Conservation (phyloP, 2,329 filamentous ascomycete species). For the Neopestalotiopsis sp. region DNA sequence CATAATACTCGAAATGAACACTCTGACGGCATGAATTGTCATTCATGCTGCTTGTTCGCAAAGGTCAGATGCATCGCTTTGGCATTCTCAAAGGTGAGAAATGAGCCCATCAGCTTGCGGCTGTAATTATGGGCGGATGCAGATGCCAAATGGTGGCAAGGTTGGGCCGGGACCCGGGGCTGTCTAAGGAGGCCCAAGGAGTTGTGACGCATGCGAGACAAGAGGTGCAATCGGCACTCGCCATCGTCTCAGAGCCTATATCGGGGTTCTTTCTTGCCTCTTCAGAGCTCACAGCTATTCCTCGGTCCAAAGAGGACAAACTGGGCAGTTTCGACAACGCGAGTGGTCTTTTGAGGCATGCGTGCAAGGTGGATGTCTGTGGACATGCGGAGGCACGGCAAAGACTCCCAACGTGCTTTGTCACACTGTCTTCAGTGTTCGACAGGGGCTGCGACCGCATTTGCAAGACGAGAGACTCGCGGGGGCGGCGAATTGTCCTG, state of each 20-base stretch:
- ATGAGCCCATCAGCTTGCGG: not conserved
- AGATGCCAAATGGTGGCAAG: constrained; percentile 24
- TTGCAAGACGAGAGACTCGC: not conserved
- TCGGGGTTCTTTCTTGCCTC: not conserved
- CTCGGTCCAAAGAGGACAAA: not conserved
- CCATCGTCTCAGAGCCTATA: constrained; percentile 19
- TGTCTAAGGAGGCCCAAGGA: not conserved
- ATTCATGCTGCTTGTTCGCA: not conserved
- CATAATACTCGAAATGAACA: not conserved
- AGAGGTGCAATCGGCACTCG: constrained; percentile 28
- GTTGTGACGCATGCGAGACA: constrained; percentile 26
- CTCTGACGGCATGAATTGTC: not conserved
- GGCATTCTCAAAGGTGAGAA: constrained; percentile 1
- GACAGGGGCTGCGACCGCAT: not conserved
- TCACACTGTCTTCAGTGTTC: not conserved
- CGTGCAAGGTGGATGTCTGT: not conserved
- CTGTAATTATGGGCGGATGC: constrained; percentile 23
- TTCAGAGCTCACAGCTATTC: not conserved
- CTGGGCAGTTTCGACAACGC: not conserved
- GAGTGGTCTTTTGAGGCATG: not conserved
- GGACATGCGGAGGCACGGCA: not conserved
- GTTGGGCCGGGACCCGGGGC: constrained; percentile 17
- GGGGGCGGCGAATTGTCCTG: not conserved
- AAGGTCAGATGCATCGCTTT: not conserved
- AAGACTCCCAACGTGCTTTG: not conserved